phyloP scores from a whole-genome alignment of 2,329 filamentous ascomycete genomes.

The Arthrocladium fulminans region DNA sequence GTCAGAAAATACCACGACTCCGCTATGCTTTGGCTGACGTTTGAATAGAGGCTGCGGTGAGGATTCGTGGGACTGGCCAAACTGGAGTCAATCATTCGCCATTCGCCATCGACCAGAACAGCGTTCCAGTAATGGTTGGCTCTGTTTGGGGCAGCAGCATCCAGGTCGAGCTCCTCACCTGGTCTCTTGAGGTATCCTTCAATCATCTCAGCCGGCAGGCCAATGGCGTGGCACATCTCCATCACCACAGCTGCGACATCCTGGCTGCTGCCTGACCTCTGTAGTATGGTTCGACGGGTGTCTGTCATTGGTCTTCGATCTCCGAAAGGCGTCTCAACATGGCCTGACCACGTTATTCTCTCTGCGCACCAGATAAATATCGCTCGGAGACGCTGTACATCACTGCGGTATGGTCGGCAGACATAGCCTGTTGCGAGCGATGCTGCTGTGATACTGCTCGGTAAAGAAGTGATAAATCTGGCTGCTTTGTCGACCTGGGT shows the following conservation, averaged over 20 bases:
- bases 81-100: slow-evolving; percentile 93
- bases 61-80: slow-evolving; percentile 87
- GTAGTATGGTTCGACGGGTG: slow-evolving; percentile 72
- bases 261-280: slow-evolving; percentile 72
- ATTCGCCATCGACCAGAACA: slow-evolving; percentile 84
- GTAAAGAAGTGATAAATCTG: slow-evolving; percentile 75
- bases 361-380: slow-evolving; percentile 99
- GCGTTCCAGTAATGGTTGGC: slow-evolving; percentile 98
- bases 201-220: slow-evolving; percentile 77
- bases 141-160: slow-evolving; percentile 59
- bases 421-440: slow-evolving; percentile 84
- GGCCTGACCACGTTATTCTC: slow-evolving; percentile 89
- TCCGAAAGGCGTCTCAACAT: slow-evolving; percentile 58
- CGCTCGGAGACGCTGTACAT: slow-evolving; percentile 82
- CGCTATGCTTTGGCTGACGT: slow-evolving; percentile 57
- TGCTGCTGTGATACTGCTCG: slow-evolving; percentile 70
- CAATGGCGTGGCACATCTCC: slow-evolving; percentile 89
- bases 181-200: slow-evolving; percentile 85
- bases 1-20: slow-evolving; percentile 93
- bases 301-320: slow-evolving; percentile 47
- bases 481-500: slow-evolving; percentile 91
- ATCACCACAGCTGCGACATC: slow-evolving; percentile 81
- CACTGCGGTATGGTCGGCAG: slow-evolving; percentile 86
- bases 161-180: slow-evolving; percentile 71
- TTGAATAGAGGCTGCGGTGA: slow-evolving; percentile 67